Percentiles rank a stretch among this genome's conserved stretches.
phyloP scores from a whole-genome alignment of 345 rosid genomes.

The Rubroshorea leprosula region DNA sequence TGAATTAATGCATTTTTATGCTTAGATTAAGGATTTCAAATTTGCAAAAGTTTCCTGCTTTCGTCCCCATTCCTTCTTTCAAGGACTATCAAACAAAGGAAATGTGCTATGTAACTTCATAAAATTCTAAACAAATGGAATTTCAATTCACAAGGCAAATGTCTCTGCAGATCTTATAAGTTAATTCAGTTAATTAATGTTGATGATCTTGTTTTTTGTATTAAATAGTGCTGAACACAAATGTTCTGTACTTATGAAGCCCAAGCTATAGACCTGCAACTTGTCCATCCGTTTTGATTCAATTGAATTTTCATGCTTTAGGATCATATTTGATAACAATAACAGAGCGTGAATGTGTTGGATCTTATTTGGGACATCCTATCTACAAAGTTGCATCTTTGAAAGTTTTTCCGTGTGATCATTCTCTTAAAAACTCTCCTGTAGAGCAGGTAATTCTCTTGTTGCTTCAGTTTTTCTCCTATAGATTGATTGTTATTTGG shows the following conservation, averaged over 20 bases:
- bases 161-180: no score
- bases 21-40: no score
- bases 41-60: no score
- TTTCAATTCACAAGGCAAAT: no score
- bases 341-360: constrained; percentile 71
- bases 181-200: no score
- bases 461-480: background rate
- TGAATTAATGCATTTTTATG: no score
- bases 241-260: background rate
- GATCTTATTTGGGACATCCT: constrained; percentile 76
- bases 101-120: no score
- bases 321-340: constrained; percentile 86
- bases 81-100: no score
- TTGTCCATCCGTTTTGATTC: background rate
- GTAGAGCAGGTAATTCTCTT: constrained; percentile 60
- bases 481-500: constrained; percentile 1
- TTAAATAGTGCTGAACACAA: background rate
- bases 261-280: background rate
- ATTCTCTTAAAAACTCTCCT: constrained; percentile 58
- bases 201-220: no score
- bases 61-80: no score
- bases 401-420: constrained; percentile 86
- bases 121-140: no score
- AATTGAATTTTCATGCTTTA: constrained; percentile 18
- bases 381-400: constrained; percentile 70